Base-by-base conservation (phyloP, 1,284 basidiomycete genomes). In the Austroboletus olivaceoglutinosus region DNA sequence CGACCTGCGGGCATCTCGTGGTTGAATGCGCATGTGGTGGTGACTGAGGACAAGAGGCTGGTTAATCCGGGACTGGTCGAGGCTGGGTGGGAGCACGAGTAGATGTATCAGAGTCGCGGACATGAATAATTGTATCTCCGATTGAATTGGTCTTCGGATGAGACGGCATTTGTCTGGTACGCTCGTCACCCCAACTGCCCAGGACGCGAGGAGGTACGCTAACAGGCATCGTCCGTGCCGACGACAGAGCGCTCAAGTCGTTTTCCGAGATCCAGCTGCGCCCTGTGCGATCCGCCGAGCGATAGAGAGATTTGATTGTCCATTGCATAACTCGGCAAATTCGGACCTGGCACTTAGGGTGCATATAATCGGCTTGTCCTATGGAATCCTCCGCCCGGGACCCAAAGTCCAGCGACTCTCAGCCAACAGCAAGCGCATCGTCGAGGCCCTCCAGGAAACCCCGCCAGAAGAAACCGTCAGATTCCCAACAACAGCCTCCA, bases 1-100 rank as follows among this genome's bases (percentile, higher is more conserved):
- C 74, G 89, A 27, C 85, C 89, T 1, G 70, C 73, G 22, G 87
- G 88, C 13, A 80, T 74, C 62, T 85, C 86, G 39, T 91, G 86
- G 86, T 62, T 90, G 36, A 73, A 85, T 56, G 74, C 77, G 9
- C 64, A 69, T 25, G 80, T 65, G 21, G 56, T 78, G 18, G 83
- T 76, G 52, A 85, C 81, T 42, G 81, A 86, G 64, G 89, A 91
- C 67, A 77, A 76, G 68, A 73, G 88, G 48, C 74, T 77, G 55
- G 70, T 86, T 5, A 89, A 89, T 62, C 86, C 87, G 25, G 78
- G 75, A 25, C 48, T 78, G 61, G 61, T 66, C 10, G 68, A 68
- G 30, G 51, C 51, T 22, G 53, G 57, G 27, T 69, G 66, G 66
- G 63, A 55, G n/a, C 50, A 52, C 4, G 27, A 27, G 25, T 25